Percentiles rank a stretch among this genome's conserved stretches.
These are phyloP conservation scores for Debaryomycetaceae sp. DNA, from an alignment of 1,139 yeast species.

Conservation along the genomic window DNA sequence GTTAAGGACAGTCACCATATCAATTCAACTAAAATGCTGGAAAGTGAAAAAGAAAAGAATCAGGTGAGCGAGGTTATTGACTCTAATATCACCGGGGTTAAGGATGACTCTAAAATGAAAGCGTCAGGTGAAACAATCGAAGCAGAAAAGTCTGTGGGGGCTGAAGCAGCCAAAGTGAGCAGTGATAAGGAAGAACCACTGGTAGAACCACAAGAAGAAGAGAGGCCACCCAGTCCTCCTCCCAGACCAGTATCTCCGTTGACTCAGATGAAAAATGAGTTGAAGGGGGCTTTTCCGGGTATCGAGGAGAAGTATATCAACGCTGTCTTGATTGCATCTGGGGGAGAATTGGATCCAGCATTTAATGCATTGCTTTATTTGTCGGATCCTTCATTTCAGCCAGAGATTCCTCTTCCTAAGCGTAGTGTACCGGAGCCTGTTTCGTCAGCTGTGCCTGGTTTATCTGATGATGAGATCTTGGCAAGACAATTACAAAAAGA, in stretches of 20 bases:
- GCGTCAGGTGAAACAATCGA: conserved; percentile 6
- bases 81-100: conserved; percentile 2
- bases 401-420: conserved; percentile 49
- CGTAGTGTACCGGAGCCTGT: conserved; percentile 14
- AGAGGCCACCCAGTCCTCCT: conserved; percentile 60
- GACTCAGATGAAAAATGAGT: conserved; percentile 47
- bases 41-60: background rate
- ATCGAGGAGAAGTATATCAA: conserved; percentile 66
- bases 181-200: conserved; percentile 11
- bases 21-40: background rate
- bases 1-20: background rate
- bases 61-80: conserved; percentile 3
- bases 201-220: conserved; percentile 11
- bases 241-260: conserved; percentile 64
- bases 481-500: conserved; percentile 80
- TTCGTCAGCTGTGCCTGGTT: conserved; percentile 4
- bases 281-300: conserved; percentile 80
- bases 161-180: conserved; percentile 12
- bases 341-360: conserved; percentile 77
- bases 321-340: conserved; percentile 82
- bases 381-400: conserved; percentile 71
- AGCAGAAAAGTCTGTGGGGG: conserved; percentile 8
- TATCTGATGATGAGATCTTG: conserved; percentile 68
- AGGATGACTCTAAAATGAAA: conserved; percentile 4
- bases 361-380: conserved; percentile 81